Evolutionary conservation across 108 stramenopile genomes (phyloP), one percentile per base, ranked within the genome.

Genomic region (Skeletonema menzelii): DNA sequence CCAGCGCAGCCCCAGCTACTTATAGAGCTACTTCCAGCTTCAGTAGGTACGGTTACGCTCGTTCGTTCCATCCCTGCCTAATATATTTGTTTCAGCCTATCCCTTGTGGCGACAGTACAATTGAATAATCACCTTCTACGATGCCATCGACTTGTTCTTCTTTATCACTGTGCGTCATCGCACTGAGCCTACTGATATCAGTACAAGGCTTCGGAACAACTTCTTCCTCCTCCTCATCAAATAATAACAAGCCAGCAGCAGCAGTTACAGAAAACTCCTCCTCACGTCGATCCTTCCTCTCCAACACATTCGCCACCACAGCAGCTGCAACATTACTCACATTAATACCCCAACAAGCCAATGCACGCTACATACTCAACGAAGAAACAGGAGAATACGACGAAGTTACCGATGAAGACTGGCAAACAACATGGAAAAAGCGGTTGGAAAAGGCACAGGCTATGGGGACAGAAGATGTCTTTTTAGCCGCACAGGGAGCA

Each of bases 311-410:
- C 10, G 40, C 60, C 13, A 49, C n/a, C n/a, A n/a, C n/a, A n/a
- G n/a, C 69, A 26, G 34, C 75, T 5, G 32, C 69, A 56, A 24
- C 69, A 56, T 8, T 22, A 22, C 22, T 53, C 15, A 13, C 69
- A n/a, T n/a, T n/a, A 31, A 26, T 71, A 12, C 42, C 71, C 26
- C 20, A 63, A 38, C n/a, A 46, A 28, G 73, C 77, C 49, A 47
- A 42, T 34, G 73, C 82, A 27, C 66, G 76, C 19, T 85, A 82
- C 74, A 69, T 84, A 14, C 40, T 88, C 27, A 84, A 85, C 59
- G 87, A 88, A 17, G 83, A 84, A 44, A 85, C 82, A 7, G 87
- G 87, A n/a, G 87, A 88, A 5, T 88, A 88, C 44, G 84, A 84
- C 26, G 83, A 88, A 65, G 65, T 84, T 12, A 40, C 68, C 19